Base-by-base conservation (phyloP, 2,329 filamentous ascomycete species). In the Helotiales sp. region DNA sequence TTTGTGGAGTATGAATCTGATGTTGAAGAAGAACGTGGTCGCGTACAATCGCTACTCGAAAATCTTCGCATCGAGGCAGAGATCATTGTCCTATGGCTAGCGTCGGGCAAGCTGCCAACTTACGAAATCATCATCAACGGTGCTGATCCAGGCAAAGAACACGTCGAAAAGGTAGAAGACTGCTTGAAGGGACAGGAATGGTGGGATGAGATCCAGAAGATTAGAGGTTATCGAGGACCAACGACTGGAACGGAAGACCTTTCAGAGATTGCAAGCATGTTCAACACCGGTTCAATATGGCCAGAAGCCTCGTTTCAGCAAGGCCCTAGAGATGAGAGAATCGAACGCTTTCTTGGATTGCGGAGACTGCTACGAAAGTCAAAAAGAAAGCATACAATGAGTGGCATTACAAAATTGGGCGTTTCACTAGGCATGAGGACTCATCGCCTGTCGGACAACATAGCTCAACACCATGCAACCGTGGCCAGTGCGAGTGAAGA, bases 1-100 rank as follows among this genome's bases (percentile, higher is more conserved):
- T 96, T 96, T 71, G 91, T 96, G 19, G 91, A 96, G 69, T 96
- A 96, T 65, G 90, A 95, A 70, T 85, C 80, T 25, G 91, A 96
- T 64, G 87, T 96, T 0, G 84, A 88, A 36, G 89, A 96, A 72
- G 91, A 96, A 72, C 79, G 84, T 33, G 82, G 81, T 1, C 79
- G 91, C 56, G 87, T 96, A 15, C 84, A 84, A 58, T 84, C 87
- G 1, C 77, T 96, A 1, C 78, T 96, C 0, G 88, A 90, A 22
- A 96, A 93, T 70, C 73, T 96, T 8, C 81, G 91, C 15, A 96
- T 96, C 48, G 84, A 92, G 60, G 91, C 91, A 2, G 80, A 91
- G 61, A 83, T 96, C 0, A 73, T 88, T 13, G 91, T 96, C 1
- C 92, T 93, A 67, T 95, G 89, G 83, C 80, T 96, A 36, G 88